These are phyloP conservation scores for Heimioporus sp. DNA, from an alignment of 768 basidiomycete genomes.

Conservation along the genomic window DNA sequence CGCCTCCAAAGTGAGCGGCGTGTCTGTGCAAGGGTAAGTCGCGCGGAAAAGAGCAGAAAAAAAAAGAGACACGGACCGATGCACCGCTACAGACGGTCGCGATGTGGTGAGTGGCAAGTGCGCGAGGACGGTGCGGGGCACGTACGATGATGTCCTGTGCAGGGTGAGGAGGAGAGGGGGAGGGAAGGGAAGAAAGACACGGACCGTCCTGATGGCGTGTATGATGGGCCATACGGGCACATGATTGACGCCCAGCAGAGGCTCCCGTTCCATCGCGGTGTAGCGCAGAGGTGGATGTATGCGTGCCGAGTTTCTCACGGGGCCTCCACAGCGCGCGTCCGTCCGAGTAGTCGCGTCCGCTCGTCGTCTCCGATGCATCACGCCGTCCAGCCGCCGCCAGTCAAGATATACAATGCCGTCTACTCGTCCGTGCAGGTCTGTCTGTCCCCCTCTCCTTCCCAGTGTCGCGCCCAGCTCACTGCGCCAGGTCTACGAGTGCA, in stretches of 20 bases:
- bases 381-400: constrained; percentile 46
- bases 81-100: constrained; percentile 49
- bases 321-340: constrained; percentile 34
- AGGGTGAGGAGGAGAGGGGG: constrained; percentile 9
- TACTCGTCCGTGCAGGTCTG: constrained; percentile 83
- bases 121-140: constrained; percentile 2
- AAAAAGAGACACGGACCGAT: constrained; percentile 47
- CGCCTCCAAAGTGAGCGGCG: constrained; percentile 79
- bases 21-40: constrained; percentile 49
- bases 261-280: constrained; percentile 32
- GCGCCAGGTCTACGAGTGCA: constrained; percentile 89
- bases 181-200: constrained; percentile 21
- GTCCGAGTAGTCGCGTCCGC: constrained; percentile 30
- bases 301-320: constrained; percentile 17
- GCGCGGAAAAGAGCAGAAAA: neutral
- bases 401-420: constrained; percentile 92
- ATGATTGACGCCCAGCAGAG: constrained; percentile 38
- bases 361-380: constrained; percentile 25
- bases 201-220: constrained; percentile 67
- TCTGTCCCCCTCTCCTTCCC: constrained; percentile 1
- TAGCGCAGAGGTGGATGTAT: too few relatives aligned
- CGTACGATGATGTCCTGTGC: constrained; percentile 61
- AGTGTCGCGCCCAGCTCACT: constrained; percentile 9
- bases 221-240: constrained; percentile 80
- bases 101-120: neutral